A percentile compares a stretch with the other conserved stretches of the same genome.
These are phyloP conservation scores for Fusarium kyushuense DNA, from an alignment of 2,329 filamentous ascomycete species.

Conservation along the genomic window DNA sequence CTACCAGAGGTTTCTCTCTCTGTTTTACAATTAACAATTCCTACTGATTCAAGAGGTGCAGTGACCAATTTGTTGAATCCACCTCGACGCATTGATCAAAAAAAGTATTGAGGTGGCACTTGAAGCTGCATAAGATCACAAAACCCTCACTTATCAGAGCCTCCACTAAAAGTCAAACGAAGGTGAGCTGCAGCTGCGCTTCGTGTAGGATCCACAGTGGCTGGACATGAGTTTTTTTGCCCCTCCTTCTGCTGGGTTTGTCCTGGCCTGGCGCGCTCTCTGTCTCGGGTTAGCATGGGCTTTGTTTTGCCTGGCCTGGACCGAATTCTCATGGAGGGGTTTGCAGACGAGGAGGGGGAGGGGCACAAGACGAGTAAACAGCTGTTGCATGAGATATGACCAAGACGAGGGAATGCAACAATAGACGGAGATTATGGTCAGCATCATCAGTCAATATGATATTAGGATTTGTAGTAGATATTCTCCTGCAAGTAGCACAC, in stretches of 20 bases:
- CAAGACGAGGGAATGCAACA: constrained; percentile 23
- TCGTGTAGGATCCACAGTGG: constrained; percentile 37
- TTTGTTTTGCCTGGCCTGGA: constrained; percentile 35
- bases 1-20: neutral
- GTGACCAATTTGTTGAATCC: constrained; percentile 7
- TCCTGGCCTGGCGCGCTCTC: constrained; percentile 22
- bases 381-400: constrained; percentile 21
- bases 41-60: constrained; percentile 22
- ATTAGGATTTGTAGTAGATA: neutral
- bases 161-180: constrained; percentile 24
- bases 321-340: constrained; percentile 39
- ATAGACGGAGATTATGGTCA: constrained; percentile 19
- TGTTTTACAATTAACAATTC: constrained; percentile 32
- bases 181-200: constrained; percentile 43
- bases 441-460: neutral
- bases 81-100: neutral
- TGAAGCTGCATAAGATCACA: constrained; percentile 23
- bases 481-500: neutral
- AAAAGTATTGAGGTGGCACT: constrained; percentile 7
- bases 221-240: constrained; percentile 36
- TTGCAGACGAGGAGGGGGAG: constrained; percentile 42
- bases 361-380: constrained; percentile 29
- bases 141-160: constrained; percentile 23
- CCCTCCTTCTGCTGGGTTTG: constrained; percentile 30
- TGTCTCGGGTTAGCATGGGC: constrained; percentile 26